Conservation (phyloP, 2,329 filamentous ascomycete species). For the Reticulascus tulasneorum region DNA sequence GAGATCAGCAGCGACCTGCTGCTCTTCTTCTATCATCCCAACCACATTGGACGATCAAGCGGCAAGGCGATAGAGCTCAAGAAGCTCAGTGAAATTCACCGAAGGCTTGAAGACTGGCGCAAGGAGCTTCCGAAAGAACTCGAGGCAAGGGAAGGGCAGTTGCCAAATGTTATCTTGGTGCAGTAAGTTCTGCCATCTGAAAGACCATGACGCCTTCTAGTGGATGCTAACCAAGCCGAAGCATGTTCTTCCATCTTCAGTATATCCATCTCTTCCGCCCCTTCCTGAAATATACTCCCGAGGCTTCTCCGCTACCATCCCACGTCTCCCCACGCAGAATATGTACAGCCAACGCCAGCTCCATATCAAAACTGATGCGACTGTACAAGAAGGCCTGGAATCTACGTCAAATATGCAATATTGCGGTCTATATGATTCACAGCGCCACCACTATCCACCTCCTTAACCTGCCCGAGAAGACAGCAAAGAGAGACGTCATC, state of each 20-base stretch:
- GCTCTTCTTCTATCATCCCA: slow-evolving; percentile 86
- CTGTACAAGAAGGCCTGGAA: slow-evolving; percentile 92
- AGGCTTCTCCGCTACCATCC: slow-evolving; percentile 74
- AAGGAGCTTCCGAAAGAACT: slow-evolving; percentile 79
- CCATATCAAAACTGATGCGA: slow-evolving; percentile 90
- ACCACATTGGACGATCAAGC: slow-evolving; percentile 55
- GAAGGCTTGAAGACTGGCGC: slow-evolving; percentile 84
- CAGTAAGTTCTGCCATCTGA: slow-evolving; percentile 62
- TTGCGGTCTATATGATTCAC: slow-evolving; percentile 92
- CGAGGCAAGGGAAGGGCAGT: slow-evolving; percentile 81
- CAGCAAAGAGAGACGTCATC: slow-evolving; percentile 80
- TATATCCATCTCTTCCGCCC: slow-evolving; percentile 95
- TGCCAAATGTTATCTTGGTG: slow-evolving; percentile 74
- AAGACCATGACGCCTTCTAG: neutral
- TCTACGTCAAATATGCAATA: slow-evolving; percentile 89
- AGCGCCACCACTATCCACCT: slow-evolving; percentile 93
- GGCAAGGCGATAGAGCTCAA: slow-evolving; percentile 84
- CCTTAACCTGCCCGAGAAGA: slow-evolving; percentile 89
- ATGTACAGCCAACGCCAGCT: slow-evolving; percentile 83
- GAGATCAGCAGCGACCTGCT: slow-evolving; percentile 93
- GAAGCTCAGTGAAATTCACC: slow-evolving; percentile 87
- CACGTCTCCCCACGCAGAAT: slow-evolving; percentile 89
- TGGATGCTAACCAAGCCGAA: slow-evolving; percentile 33
- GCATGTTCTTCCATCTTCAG: slow-evolving; percentile 96
- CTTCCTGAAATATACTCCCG: slow-evolving; percentile 84